Evolutionary conservation across 345 rosid species (phyloP), one percentile per base, ranked within the genome.

Genomic region (Heritiera littoralis): DNA sequence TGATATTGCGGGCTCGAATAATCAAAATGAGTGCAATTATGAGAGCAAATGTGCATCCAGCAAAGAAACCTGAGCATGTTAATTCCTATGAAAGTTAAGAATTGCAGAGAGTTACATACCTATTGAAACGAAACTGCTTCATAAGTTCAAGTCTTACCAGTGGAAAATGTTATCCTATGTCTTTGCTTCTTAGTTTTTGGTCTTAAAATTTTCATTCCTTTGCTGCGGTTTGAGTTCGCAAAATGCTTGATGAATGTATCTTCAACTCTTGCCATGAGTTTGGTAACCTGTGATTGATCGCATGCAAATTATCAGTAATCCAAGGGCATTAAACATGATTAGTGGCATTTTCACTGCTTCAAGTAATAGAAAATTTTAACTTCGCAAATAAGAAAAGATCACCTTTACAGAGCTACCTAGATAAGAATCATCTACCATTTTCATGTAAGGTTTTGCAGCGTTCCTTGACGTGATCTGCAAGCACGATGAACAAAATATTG

Each of bases 1-100:
- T 56, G 77, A 85, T 52, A 1, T 81, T 66, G 43, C 56, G 56
- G 56, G 56, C 56, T 0, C 56, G 56, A 52, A 52, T 52, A 14
- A 52, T 52, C 18, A 52, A 52, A 13, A 52, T 52, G 3, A 52
- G 56, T 52, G 56, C 56, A 1, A 52, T 4, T 52, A 52, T 52
- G 56, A 52, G 56, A 52, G 56, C 56, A 3, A 52, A 52, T 13
- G 56, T 52, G 56, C 56, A 52, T 52, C 56, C 56, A 5, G 56
- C 56, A 2, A 52, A 52, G 56, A 52, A 52, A 13, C 56, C 56
- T 52, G 56, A 52, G 18, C 13, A 14, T 46, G 9, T 46, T 9
- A 46, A 46, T 46, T 9, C 49, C 12, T 11, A 46, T 46, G 9
- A 46, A 9, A 46, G 28, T 23, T 23, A 23, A 46, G 49, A 46